Conservation (phyloP, 768 basidiomycete genomes). For the Pholiota molesta region DNA sequence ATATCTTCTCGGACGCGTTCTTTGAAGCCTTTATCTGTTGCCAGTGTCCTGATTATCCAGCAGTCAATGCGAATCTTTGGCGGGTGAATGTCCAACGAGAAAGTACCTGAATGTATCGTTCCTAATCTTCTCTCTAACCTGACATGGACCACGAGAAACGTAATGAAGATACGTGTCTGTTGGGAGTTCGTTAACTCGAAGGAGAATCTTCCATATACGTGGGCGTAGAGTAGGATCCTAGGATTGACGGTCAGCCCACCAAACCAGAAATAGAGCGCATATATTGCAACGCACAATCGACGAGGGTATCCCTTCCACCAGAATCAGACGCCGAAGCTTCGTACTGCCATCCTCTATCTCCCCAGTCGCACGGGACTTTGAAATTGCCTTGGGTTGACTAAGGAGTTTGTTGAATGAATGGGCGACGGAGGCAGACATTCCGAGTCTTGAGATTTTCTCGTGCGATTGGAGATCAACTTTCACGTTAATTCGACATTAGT, state of each 20-base stretch:
- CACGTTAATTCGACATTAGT: neutral
- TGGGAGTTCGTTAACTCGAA: slow-evolving; percentile 80
- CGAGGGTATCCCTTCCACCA: slow-evolving; percentile 90
- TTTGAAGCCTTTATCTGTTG: slow-evolving; percentile 97
- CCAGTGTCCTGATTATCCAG: slow-evolving; percentile 66
- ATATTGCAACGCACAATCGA: slow-evolving; percentile 54
- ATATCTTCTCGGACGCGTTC: slow-evolving; percentile 96
- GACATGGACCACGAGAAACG: slow-evolving; percentile 82
- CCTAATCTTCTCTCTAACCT: slow-evolving; percentile 89
- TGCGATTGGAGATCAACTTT: neutral
- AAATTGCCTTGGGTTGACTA: slow-evolving; percentile 64
- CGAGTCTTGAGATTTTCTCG: slow-evolving; percentile 6
- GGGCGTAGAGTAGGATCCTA: slow-evolving; percentile 87
- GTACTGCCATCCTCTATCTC: slow-evolving; percentile 81
- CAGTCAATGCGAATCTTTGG: neutral
- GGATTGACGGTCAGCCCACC: neutral
- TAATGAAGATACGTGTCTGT: slow-evolving; percentile 76
- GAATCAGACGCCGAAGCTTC: slow-evolving; percentile 83
- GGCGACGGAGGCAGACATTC: slow-evolving; percentile 45
- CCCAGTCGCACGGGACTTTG: slow-evolving; percentile 62
- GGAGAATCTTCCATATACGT: slow-evolving; percentile 92
- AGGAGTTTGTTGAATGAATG: slow-evolving; percentile 85
- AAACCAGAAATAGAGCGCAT: neutral
- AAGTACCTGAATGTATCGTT: slow-evolving; percentile 93
- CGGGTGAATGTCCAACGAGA: neutral